phyloP scores from a whole-genome alignment of 495 filamentous ascomycete species.

The Penicillium argentinense region DNA sequence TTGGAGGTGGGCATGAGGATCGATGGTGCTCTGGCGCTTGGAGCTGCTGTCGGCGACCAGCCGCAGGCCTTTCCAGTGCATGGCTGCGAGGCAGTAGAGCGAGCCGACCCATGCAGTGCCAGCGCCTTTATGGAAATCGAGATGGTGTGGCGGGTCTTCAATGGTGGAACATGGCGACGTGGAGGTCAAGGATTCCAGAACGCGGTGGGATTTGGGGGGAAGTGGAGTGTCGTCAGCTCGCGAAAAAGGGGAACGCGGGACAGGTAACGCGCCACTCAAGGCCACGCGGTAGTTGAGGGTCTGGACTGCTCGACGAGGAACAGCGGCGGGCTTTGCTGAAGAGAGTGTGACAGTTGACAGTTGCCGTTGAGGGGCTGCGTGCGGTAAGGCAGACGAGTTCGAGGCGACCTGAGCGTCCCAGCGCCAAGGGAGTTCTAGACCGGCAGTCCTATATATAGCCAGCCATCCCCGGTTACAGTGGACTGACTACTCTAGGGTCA shows the following conservation, averaged over 20 bases:
- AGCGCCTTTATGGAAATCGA: slow-evolving; percentile 1
- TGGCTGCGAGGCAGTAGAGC: slow-evolving; percentile 27
- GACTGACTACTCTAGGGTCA: no score
- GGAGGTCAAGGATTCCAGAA: slow-evolving; percentile 30
- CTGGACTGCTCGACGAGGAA: no score
- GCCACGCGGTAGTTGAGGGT: no score
- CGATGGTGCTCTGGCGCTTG: slow-evolving; percentile 40
- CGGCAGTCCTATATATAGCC: no score
- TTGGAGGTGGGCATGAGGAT: slow-evolving; percentile 31
- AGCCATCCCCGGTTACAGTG: no score
- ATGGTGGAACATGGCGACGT: slow-evolving; percentile 21
- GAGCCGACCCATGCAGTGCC: slow-evolving; percentile 24
- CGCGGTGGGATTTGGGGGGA: slow-evolving; percentile 24
- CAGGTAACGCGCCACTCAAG: slow-evolving; percentile 5
- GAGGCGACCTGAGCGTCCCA: no score
- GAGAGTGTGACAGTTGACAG: no score
- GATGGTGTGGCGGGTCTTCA: not conserved
- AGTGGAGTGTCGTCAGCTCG: slow-evolving; percentile 27
- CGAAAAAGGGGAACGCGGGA: slow-evolving; percentile 32
- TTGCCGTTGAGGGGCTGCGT: no score
- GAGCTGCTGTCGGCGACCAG: slow-evolving; percentile 39
- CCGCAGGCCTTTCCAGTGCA: slow-evolving; percentile 51
- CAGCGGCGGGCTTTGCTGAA: no score
- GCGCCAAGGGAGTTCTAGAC: no score
- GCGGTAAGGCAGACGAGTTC: no score